These are phyloP conservation scores for Inonotus obliquus DNA, from an alignment of 1,284 basidiomycete genomes.

Conservation along the genomic window DNA sequence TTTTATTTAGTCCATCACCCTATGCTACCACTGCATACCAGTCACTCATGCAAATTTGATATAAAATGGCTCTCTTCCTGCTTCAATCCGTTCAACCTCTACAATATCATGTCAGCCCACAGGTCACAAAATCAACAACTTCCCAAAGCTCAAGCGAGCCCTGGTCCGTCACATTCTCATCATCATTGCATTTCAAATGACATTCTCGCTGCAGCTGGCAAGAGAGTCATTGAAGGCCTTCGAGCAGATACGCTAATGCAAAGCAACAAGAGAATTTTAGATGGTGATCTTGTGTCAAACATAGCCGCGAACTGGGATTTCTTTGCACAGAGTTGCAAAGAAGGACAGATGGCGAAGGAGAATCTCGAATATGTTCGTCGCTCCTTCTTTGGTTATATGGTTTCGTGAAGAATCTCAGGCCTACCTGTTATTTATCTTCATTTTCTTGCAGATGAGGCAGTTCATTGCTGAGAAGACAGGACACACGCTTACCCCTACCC, in stretches of 20 bases:
- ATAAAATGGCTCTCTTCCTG: neutral
- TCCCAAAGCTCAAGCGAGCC: neutral
- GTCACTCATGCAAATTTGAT: neutral
- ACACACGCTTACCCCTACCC: neutral
- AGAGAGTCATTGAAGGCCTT: neutral
- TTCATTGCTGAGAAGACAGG: neutral
- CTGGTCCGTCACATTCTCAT: neutral
- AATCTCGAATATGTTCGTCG: neutral
- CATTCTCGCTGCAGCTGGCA: neutral
- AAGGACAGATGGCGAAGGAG: neutral
- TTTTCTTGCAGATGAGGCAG: neutral
- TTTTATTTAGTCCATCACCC: too few relatives aligned
- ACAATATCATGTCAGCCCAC: neutral
- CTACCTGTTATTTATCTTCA: neutral
- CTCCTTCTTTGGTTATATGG: neutral
- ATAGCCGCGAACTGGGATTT: neutral
- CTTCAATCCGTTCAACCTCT: neutral
- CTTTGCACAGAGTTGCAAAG: neutral
- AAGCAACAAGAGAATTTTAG: neutral
- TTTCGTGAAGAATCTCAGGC: neutral
- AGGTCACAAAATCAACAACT: neutral
- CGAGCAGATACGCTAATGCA: neutral
- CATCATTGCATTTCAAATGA: too few relatives aligned
- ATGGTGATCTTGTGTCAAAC: neutral
- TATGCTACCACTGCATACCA: neutral